phyloP scores from a whole-genome alignment of 768 basidiomycete genomes.

The Xanthoconium stramineum region DNA sequence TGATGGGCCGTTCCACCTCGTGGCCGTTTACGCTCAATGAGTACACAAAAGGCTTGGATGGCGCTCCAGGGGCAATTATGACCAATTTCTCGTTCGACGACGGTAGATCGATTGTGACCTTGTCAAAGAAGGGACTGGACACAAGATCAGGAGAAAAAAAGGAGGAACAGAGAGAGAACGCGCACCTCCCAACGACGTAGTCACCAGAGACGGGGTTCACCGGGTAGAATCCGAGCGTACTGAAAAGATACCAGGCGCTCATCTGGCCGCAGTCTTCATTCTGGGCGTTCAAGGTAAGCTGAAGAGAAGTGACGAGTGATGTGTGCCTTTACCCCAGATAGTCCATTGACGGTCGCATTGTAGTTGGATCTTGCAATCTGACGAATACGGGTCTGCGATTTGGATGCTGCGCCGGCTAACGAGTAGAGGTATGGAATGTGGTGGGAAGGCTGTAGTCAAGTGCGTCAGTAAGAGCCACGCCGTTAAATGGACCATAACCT shows the following conservation, averaged over 20 bases:
- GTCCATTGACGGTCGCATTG: slow-evolving; percentile 62
- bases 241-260: slow-evolving; percentile 87
- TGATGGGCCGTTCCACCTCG: slow-evolving; percentile 41
- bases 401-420: slow-evolving; percentile 66
- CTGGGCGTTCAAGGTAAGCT: slow-evolving; percentile 31
- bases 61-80: slow-evolving; percentile 56
- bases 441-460: slow-evolving; percentile 61
- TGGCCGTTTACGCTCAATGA: slow-evolving; percentile 56
- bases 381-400: slow-evolving; percentile 68
- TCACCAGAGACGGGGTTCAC: slow-evolving; percentile 76
- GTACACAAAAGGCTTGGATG: slow-evolving; percentile 57
- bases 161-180: background rate
- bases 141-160: background rate
- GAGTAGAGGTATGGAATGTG: slow-evolving; percentile 84
- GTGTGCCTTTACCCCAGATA: slow-evolving; percentile 57
- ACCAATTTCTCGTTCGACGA: slow-evolving; percentile 35
- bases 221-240: slow-evolving; percentile 80
- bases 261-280: slow-evolving; percentile 92
- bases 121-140: slow-evolving; percentile 51
- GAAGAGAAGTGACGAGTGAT: background rate
- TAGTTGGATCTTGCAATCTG: slow-evolving; percentile 64
- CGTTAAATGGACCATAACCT: slow-evolving; percentile 33
- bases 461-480: slow-evolving; percentile 3
- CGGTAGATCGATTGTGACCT: slow-evolving; percentile 55
- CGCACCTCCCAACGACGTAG: slow-evolving; percentile 74